Evolutionary conservation across 1,139 yeast species (phyloP).

Genomic region (Taphrina flavorubra): DNA sequence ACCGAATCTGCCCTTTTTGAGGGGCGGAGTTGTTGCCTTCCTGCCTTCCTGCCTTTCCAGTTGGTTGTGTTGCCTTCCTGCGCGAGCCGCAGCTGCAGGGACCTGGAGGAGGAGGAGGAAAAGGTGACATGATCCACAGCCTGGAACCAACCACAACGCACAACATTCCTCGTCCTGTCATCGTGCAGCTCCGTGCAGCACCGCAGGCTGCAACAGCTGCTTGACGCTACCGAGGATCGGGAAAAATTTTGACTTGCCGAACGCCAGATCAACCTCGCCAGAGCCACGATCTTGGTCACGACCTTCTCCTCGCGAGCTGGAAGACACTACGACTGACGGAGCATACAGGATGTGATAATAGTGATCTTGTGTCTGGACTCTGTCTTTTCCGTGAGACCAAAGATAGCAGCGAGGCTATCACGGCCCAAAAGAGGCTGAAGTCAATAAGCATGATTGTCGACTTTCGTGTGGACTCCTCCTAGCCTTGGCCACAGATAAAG

Average conservation of each 20-base stretch:
- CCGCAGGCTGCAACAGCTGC: neutral
- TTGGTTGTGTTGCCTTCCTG: neutral
- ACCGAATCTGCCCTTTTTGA: conserved; percentile 6
- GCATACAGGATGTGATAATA: neutral
- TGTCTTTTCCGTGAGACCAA: neutral
- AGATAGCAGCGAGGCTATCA: neutral
- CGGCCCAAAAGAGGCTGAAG: neutral
- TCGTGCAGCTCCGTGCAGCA: neutral
- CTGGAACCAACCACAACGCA: neutral
- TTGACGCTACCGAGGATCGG: conserved; percentile 7
- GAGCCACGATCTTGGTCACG: conserved; percentile 6
- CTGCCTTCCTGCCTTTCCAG: no score
- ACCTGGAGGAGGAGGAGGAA: neutral
- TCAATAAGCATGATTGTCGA: conserved; percentile 3
- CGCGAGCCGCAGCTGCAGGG: neutral
- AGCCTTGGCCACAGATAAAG: conserved; percentile 1
- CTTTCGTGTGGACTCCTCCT: neutral
- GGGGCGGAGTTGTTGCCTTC: conserved; percentile 4
- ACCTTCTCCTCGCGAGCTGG: neutral
- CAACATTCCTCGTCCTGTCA: conserved; percentile 6
- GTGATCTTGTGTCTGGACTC: no score
- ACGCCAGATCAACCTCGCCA: neutral
- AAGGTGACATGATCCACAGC: conserved; percentile 14
- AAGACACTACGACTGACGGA: neutral
- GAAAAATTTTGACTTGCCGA: neutral